Base-by-base conservation (phyloP, 805 yeast species). In the Candida nemodendra region DNA sequence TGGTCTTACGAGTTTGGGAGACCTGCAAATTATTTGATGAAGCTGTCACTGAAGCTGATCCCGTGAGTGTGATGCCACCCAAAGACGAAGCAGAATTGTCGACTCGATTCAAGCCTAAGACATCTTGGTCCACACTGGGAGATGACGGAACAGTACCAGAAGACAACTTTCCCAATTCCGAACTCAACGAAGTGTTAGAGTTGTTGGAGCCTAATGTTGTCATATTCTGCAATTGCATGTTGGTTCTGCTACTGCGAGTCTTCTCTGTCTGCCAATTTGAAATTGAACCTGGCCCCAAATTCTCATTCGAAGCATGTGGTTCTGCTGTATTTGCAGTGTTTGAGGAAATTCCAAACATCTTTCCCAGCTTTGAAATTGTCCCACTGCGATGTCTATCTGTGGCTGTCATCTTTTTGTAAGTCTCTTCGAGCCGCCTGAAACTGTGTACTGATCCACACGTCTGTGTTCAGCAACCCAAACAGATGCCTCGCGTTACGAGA, bases 361-460 rank as follows among this genome's bases (percentile, higher is more conserved):
- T 47, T 7, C 57, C 59, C 28, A 54, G 42, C 39, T 46, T 53
- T 9, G 53, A 38, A 24, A 50, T 43, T 4, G 58, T 38, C 15
- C 52, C 48, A 30, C 38, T 47, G 32, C 51, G 44, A 15, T 48
- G 46, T 34, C 45, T 47, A 31, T 39, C 43, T 17, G 39, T 36
- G 11, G 41, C 30, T 30, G 36, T 18, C 33, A 30, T 30, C 6
- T 15, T 7, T 30, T n/a, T n/a, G n/a, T n/a, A n/a, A n/a, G n/a
- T n/a, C n/a, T n/a, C n/a, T n/a, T n/a, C n/a, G n/a, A n/a, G n/a
- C n/a, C n/a, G n/a, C n/a, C n/a, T n/a, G n/a, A n/a, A n/a, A n/a
- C n/a, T n/a, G n/a, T n/a, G n/a, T n/a, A n/a, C n/a, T n/a, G n/a
- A n/a, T n/a, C n/a, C n/a, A n/a, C n/a, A n/a, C n/a, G n/a, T n/a